Evolutionary conservation across 2,329 filamentous ascomycete genomes (phyloP).

Genomic region (Elsinoe australis): DNA sequence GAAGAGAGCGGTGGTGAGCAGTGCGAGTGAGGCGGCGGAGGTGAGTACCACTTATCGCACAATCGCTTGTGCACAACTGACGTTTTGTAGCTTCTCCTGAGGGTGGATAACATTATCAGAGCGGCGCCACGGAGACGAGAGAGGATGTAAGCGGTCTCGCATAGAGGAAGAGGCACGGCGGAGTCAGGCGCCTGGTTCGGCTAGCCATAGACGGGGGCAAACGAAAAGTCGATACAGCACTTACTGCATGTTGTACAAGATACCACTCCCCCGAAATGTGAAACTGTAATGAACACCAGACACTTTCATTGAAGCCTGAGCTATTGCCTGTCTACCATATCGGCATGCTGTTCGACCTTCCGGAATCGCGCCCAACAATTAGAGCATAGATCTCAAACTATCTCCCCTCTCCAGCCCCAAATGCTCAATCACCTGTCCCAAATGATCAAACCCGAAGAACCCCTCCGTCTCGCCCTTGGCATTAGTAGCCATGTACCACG

Average conservation of each 20-base stretch:
- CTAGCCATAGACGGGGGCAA: neutral
- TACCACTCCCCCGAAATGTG: conserved; percentile 11
- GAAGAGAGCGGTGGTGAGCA: conserved; percentile 95
- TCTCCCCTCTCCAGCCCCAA: conserved; percentile 42
- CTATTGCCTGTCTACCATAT: too few relatives aligned
- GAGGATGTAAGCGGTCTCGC: conserved; percentile 50
- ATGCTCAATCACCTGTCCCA: conserved; percentile 48
- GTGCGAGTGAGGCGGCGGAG: conserved; percentile 92
- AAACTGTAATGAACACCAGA: conserved; percentile 13
- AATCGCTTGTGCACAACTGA: conserved; percentile 25
- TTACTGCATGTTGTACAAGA: conserved; percentile 11
- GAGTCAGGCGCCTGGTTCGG: neutral
- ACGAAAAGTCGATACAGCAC: conserved; percentile 8
- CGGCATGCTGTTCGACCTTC: too few relatives aligned
- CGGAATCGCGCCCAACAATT: neutral
- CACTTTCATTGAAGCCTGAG: too few relatives aligned
- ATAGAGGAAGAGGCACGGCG: too few relatives aligned
- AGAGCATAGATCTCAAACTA: conserved; percentile 36
- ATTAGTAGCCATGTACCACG: conserved; percentile 53
- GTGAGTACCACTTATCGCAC: conserved; percentile 45
- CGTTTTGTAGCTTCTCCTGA: conserved; percentile 62
- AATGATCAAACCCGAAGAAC: conserved; percentile 56
- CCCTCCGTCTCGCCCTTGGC: conserved; percentile 45
- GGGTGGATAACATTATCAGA: conserved; percentile 97
- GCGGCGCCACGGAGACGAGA: conserved; percentile 79